Evolutionary conservation across 495 filamentous ascomycete species (phyloP), one percentile per base, ranked within the genome.

Genomic region (Symbiotaphrina buchneri): DNA sequence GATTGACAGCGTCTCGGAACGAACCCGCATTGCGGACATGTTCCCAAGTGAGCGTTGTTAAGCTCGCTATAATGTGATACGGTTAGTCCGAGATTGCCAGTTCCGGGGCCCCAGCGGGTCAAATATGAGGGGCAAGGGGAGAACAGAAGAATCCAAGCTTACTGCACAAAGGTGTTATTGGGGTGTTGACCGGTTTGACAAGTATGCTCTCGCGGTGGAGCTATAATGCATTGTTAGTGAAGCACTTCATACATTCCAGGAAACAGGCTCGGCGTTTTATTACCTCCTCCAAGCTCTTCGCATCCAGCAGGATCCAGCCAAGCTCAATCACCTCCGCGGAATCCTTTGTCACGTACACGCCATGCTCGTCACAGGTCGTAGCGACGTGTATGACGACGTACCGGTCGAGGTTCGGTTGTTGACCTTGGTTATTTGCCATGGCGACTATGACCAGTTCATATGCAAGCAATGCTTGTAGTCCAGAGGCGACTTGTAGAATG

Each of bases 241-340:
- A 3, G 21, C 14, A 22, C 10, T 22, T 10, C 4, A 10, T 18
- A 21, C 18, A 19, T 33, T 18, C 14, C 13, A 3, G 21, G 16
- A 27, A 28, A n/a, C 29, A 15, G 25, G 8, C 10, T 6, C 22
- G 6, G 8, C 17, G n/a, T 1, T 13, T 19, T 30, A 27, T 27
- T 63, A 94, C 84, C 78, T 94, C 84, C 33, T 93, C 83, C 40
- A 79, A 75, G 29, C 65, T 71, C 56, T 84, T 81, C 32, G 82
- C 71, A 53, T 97, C 83, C 35, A 95, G 61, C 39, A 97, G 52
- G 41, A 95, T 90, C 90, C 87, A 97, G 28, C 87, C 87, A 43
- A 97, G 62, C 63, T 97, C 87, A 51, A 97, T 95, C 32, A 97
- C 90, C 56, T 97, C 87, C 35, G 87, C 90, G 22, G 85, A 94